Evolutionary conservation across 371 early-diverging fungal species (phyloP).

Genomic region (Mortierella sp.): DNA sequence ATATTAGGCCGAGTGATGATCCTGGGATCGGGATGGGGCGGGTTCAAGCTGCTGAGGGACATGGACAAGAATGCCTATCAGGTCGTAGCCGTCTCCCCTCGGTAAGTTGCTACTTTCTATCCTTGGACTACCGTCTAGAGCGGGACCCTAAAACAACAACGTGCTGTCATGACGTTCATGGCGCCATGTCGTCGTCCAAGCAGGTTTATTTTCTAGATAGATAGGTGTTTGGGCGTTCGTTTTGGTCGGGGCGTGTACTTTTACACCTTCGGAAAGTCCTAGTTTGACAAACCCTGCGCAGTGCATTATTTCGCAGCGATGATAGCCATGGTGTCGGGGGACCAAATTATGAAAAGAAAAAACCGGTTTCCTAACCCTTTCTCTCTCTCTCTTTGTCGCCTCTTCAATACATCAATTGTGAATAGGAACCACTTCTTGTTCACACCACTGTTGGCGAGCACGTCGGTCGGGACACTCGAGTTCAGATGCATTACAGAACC

Average conservation of each 20-base stretch:
- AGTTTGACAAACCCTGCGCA: neutral
- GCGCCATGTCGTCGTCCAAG: neutral
- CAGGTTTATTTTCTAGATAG: neutral
- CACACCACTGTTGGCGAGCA: constrained; percentile 86
- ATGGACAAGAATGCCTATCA: constrained; percentile 73
- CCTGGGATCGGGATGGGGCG: constrained; percentile 80
- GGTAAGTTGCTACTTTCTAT: constrained; percentile 39
- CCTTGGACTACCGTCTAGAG: neutral
- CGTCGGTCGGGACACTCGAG: constrained; percentile 88
- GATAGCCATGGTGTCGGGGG: neutral
- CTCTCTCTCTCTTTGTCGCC: neutral
- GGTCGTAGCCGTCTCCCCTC: constrained; percentile 78
- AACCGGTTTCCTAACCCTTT: neutral
- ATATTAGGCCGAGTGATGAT: constrained; percentile 59
- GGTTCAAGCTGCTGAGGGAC: constrained; percentile 74
- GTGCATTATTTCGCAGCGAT: neutral
- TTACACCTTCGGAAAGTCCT: neutral
- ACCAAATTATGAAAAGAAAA: neutral
- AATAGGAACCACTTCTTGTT: constrained; percentile 85
- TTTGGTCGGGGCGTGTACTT: neutral
- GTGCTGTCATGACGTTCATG: neutral
- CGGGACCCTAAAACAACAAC: neutral
- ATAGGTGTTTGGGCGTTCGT: neutral
- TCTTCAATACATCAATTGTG: constrained; percentile 14
- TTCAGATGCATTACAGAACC: constrained; percentile 84